Percentiles rank a stretch among this genome's conserved stretches.
phyloP scores from a whole-genome alignment of 345 rosid species.

The Camelina neglecta region DNA sequence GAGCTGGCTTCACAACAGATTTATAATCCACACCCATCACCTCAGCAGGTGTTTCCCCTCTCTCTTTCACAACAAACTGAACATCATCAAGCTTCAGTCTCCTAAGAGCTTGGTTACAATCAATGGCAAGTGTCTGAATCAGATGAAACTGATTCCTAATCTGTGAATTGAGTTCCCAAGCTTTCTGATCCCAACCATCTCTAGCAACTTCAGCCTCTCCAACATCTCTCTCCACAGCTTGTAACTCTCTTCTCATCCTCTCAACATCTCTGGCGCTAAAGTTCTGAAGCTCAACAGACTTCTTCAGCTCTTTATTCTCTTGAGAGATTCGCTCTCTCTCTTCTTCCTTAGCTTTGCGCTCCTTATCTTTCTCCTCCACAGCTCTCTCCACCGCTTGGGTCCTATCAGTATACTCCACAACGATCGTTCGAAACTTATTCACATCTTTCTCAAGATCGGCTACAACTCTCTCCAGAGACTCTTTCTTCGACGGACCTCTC shows the following conservation, averaged over 20 bases:
- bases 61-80: conserved; percentile 61
- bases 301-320: conserved; percentile 82
- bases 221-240: conserved; percentile 81
- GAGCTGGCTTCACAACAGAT: conserved; percentile 62
- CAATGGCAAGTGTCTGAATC: conserved; percentile 66
- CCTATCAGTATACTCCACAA: conserved; percentile 52
- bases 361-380: conserved; percentile 67
- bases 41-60: conserved; percentile 64
- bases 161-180: conserved; percentile 70
- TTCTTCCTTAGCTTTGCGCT: conserved; percentile 58
- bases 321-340: conserved; percentile 57
- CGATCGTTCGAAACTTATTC: conserved; percentile 64
- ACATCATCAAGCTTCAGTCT: conserved; percentile 71
- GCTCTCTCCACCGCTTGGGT: conserved; percentile 51
- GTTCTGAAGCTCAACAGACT: conserved; percentile 70
- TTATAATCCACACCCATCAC: conserved; percentile 87
- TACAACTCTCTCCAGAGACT: conserved; percentile 58
- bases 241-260: conserved; percentile 95
- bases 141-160: conserved; percentile 62
- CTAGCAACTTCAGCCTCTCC: conserved; percentile 65
- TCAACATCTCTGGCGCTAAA: conserved; percentile 77
- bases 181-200: conserved; percentile 76
- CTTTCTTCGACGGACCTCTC: conserved; percentile 65
- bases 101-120: conserved; percentile 75
- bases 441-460: conserved; percentile 72